Base-by-base conservation (phyloP, 148 eudicot species). In the Rhododendron williamsianum region DNA sequence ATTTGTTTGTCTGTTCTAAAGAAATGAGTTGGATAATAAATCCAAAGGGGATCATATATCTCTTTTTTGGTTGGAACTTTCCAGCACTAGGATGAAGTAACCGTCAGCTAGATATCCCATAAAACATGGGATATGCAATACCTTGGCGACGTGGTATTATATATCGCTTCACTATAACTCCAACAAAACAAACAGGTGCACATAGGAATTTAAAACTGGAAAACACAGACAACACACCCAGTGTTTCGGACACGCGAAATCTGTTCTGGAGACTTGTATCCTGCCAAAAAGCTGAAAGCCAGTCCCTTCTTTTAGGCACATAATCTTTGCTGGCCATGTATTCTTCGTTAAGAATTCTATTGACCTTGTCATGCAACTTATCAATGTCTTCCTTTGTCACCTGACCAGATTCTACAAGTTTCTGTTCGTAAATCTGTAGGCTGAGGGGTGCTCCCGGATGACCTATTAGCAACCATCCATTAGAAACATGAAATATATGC, bases 261-360 rank as follows among this genome's bases (percentile, higher is more conserved):
- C 89, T 94, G 98, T 87, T 92, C 95, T 58, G 98, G 99, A 86
- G 99, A 96, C 89, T 96, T 96, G 87, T 90, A 93, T 30, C 97
- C 99, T 25, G 91, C 82, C 99, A 95, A 73, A 90, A 91, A 81
- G 99, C 98, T 81, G 96, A 92, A 84, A 96, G 98, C 99, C 99
- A 96, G 87, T 96, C 99, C 90, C 93, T 90, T 88, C 86, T 92
- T 45, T 89, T 90, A 5, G 98, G 90, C n/a, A 89, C 89, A 88
- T 93, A 91, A 77, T 91, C 92, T 88, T 96, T 96, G 89, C 99
- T 96, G 73, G 98, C 97, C 82, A 91, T 83, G 79, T 92, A 95
- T 89, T 95, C 99, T 89, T 96, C 93, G 86, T 94, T 95, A 49
- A 94, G 96, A 82, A 96, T 95, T 65, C 83, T 84, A 86, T 67